phyloP scores from a whole-genome alignment of 306 rosid species.

The Dryas alaskensis region DNA sequence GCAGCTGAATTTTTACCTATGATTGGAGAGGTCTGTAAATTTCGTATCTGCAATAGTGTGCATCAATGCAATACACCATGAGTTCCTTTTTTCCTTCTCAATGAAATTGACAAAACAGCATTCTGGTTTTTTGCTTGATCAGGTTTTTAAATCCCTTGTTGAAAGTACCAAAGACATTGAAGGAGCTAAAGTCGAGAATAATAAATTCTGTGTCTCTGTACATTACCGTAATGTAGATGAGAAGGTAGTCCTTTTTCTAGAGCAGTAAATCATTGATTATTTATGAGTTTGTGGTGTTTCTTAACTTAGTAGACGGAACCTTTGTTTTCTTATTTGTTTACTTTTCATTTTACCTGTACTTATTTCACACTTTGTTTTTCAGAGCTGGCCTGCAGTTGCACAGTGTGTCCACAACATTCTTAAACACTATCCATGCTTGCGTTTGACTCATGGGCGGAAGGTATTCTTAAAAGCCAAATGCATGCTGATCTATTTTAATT shows the following conservation, averaged over 20 bases:
- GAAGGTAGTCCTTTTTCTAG: slow-evolving; percentile 43
- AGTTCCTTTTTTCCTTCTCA: slow-evolving; percentile 15
- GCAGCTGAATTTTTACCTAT: slow-evolving; percentile 80
- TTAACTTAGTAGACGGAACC: background rate
- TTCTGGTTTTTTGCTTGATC: slow-evolving; percentile 35
- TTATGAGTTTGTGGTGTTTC: background rate
- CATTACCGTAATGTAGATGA: slow-evolving; percentile 95
- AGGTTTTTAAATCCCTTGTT: slow-evolving; percentile 63
- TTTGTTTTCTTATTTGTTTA: slow-evolving; percentile 2
- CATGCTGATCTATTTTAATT: slow-evolving; percentile 4
- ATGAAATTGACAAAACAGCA: slow-evolving; percentile 4
- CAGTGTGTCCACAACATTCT: slow-evolving; percentile 59
- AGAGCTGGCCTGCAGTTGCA: slow-evolving; percentile 75
- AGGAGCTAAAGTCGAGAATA: slow-evolving; percentile 80
- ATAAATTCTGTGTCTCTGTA: slow-evolving; percentile 89
- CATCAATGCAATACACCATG: background rate
- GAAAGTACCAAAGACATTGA: slow-evolving; percentile 60
- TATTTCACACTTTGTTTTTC: slow-evolving; percentile 15
- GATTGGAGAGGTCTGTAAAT: slow-evolving; percentile 58
- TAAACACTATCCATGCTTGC: slow-evolving; percentile 61
- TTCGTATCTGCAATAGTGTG: slow-evolving; percentile 10
- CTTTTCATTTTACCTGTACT: background rate
- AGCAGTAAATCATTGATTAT: background rate
- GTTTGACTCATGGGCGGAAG: slow-evolving; percentile 90
- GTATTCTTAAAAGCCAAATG: slow-evolving; percentile 36